phyloP scores from a whole-genome alignment of 306 rosid genomes.

The Lathyrus aphaca region DNA sequence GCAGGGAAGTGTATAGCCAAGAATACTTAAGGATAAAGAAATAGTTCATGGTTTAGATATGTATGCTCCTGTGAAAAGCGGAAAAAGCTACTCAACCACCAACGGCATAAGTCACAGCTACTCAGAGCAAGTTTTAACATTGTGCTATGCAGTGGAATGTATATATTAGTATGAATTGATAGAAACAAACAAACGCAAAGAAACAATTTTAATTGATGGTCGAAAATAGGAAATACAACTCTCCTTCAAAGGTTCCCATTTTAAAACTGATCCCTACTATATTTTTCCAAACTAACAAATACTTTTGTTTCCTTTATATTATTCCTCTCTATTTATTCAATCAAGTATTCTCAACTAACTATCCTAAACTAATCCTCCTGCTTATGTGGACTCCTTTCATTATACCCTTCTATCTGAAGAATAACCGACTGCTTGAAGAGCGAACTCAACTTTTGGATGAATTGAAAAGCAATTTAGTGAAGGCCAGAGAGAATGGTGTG shows the following conservation, averaged over 20 bases:
- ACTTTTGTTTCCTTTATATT: background rate
- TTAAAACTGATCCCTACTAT: background rate
- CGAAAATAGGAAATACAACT: background rate
- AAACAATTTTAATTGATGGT: slow-evolving; percentile 1
- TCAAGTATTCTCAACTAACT: slow-evolving; percentile 6
- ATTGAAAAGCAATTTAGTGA: too few species aligned
- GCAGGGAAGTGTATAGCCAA: slow-evolving; percentile 6
- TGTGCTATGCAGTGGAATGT: slow-evolving; percentile 1
- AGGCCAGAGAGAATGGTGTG: too few species aligned
- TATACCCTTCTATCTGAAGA: background rate
- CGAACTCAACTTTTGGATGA: too few species aligned
- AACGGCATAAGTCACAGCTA: background rate
- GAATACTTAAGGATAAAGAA: background rate
- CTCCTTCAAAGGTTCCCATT: slow-evolving; percentile 1
- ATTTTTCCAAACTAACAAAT: slow-evolving; percentile 8
- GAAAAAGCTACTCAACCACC: background rate
- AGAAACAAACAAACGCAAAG: slow-evolving; percentile 5
- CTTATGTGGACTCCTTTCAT: background rate
- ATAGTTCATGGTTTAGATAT: background rate
- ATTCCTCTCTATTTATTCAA: background rate
- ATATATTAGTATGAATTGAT: background rate
- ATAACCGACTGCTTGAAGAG: background rate
- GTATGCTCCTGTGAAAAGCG: background rate
- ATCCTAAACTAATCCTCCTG: background rate
- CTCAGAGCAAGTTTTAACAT: slow-evolving; percentile 7